Conservation (phyloP, 805 yeast species). For the Jamesozyma gamospora region DNA sequence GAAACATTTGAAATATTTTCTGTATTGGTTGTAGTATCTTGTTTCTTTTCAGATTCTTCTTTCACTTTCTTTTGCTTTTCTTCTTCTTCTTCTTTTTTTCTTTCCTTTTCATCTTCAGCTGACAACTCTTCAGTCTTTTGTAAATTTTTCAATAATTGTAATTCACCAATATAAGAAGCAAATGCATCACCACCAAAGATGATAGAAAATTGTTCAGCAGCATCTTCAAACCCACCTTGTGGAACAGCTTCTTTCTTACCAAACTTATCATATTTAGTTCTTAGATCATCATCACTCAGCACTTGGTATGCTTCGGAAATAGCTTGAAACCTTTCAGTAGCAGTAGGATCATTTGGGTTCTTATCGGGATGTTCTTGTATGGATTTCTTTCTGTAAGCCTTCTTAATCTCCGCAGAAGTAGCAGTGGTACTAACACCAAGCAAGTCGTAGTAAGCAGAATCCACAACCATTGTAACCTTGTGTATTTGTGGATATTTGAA, state of each 20-base stretch:
- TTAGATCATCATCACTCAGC: conserved; percentile 50
- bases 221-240: conserved; percentile 65
- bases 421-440: conserved; percentile 51
- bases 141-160: conserved; percentile 67
- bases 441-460: conserved; percentile 62
- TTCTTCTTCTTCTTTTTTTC: conserved; percentile 28
- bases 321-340: conserved; percentile 59
- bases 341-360: conserved; percentile 65
- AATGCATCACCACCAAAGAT: conserved; percentile 90
- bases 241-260: conserved; percentile 69
- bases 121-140: conserved; percentile 48
- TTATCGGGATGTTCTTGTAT: conserved; percentile 73
- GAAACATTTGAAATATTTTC: neutral
- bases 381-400: conserved; percentile 71
- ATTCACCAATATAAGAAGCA: conserved; percentile 77
- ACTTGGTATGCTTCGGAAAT: conserved; percentile 70
- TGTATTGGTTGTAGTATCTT: neutral
- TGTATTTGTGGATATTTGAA: too few relatives aligned
- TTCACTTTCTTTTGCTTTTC: conserved; percentile 23
- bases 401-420: conserved; percentile 57
- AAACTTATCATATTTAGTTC: conserved; percentile 61
- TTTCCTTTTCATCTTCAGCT: conserved; percentile 37
- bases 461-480: conserved; percentile 68
- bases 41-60: conserved; percentile 2
- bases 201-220: conserved; percentile 57